These are phyloP conservation scores for Fusarium phyllophilum DNA, from an alignment of 2,329 filamentous ascomycete species.

Conservation along the genomic window DNA sequence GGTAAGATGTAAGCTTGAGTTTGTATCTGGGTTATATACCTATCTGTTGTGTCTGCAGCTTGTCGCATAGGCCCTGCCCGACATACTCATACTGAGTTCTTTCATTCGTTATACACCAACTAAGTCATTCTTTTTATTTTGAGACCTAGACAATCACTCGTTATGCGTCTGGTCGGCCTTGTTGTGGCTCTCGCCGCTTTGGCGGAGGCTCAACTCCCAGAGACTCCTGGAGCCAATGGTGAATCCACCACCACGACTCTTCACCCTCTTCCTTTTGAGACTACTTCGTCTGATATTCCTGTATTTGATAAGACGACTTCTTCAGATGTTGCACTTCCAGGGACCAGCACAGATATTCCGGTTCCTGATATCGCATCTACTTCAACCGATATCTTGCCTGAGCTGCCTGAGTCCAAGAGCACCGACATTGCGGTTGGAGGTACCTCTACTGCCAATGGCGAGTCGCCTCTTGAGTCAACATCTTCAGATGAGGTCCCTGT, in stretches of 20 bases:
- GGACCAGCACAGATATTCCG: background rate
- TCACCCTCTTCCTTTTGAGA: background rate
- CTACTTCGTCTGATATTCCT: background rate
- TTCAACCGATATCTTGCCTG: background rate
- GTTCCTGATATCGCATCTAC: background rate
- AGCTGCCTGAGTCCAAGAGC: background rate
- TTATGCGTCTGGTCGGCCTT: slow-evolving; percentile 10
- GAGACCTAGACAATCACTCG: background rate
- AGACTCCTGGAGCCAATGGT: background rate
- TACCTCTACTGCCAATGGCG: background rate
- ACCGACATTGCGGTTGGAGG: background rate
- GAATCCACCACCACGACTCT: background rate
- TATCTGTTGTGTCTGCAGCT: background rate
- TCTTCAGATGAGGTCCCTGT: background rate
- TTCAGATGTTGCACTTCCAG: background rate
- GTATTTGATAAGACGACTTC: background rate
- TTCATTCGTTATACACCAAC: background rate
- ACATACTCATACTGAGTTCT: background rate
- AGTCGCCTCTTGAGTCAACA: background rate
- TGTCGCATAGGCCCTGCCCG: background rate
- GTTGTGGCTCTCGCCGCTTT: background rate
- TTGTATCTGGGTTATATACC: background rate
- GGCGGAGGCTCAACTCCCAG: background rate
- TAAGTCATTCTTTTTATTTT: slow-evolving; percentile 3
- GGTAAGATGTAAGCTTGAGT: background rate